These are phyloP conservation scores for Arachis stenosperma DNA, from an alignment of 306 rosid species.

Conservation along the genomic window DNA sequence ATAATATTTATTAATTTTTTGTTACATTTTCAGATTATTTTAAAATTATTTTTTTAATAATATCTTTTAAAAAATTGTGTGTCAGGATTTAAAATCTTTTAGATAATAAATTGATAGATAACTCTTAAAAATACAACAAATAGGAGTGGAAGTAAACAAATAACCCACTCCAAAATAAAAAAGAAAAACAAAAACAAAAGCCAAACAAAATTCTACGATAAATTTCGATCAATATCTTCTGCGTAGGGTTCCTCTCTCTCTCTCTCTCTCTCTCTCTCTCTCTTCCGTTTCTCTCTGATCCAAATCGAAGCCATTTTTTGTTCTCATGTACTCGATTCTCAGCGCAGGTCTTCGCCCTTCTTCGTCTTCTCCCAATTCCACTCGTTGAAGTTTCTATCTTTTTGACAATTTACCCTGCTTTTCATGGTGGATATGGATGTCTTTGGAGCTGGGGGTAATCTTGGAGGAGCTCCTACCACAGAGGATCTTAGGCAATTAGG, in stretches of 20 bases:
- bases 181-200: too few relatives aligned
- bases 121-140: too few relatives aligned
- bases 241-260: slow-evolving; percentile 59
- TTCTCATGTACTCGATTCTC: slow-evolving; percentile 2
- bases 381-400: neutral
- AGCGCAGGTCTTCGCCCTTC: neutral
- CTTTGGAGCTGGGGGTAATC: slow-evolving; percentile 45
- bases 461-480: slow-evolving; percentile 7
- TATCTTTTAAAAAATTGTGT: too few relatives aligned
- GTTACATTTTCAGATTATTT: too few relatives aligned
- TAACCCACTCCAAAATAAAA: too few relatives aligned
- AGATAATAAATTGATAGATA: too few relatives aligned
- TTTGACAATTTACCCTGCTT: neutral
- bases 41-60: too few relatives aligned
- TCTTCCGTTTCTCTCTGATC: neutral
- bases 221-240: slow-evolving; percentile 5
- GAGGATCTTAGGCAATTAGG: slow-evolving; percentile 35
- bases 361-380: slow-evolving; percentile 1
- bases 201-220: too few relatives aligned
- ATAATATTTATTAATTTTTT: too few relatives aligned
- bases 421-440: slow-evolving; percentile 63
- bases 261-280: slow-evolving; percentile 14
- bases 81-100: too few relatives aligned
- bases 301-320: slow-evolving; percentile 33
- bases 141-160: too few relatives aligned